Base-by-base conservation (phyloP, 2,329 filamentous ascomycete genomes). In the Aotearoamyces nothofagi region DNA sequence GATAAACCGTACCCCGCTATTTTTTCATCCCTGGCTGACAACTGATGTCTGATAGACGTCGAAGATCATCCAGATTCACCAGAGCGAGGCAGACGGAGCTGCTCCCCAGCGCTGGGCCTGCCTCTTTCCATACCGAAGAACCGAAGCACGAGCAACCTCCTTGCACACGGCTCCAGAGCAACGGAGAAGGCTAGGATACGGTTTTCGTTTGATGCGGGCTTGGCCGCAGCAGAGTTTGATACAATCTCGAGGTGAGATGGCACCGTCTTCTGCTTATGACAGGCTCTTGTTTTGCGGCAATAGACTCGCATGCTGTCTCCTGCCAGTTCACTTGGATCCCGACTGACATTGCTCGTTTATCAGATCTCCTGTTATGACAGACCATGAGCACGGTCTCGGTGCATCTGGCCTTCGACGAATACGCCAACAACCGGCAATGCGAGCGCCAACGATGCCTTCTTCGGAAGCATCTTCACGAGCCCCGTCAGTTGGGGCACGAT, bases 391-490 rank as follows among this genome's bases (percentile, higher is more conserved):
- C 63, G 82, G 82, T 43, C 58, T 90, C 38, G 82, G 82, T 31
- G 67, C 78, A 24, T 92, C 83, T 32, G 86, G 90, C 41, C 67
- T 98, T 47, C 78, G 86, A 50, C 79, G 90, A 46, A 98, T 98
- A 53, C 80, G 90, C 51, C 87, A 94, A 54, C 77, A 84, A 46
- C 78, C 78, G 35, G 66, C 71, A 22, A 60, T 69, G 32, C 66
- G 76, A 51, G 62, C 66, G 29, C 63, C 77, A 32, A 77, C 77
- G 15, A 54, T 78, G 34, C 72, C 75, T 25, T 65, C 66, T 31
- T 78, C 76, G 22, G 66, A 63, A 39, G 62, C 66, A 17, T 71
- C 74, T 10, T 76, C 75, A 19, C 61, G 68, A 43, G 71, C 64
- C 52, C 51, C 68, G 40, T 68, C 70, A 35, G 51, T 64, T 47